Evolutionary conservation across 139 green algal genomes (phyloP).

Genomic region (Chlorella sp.): DNA sequence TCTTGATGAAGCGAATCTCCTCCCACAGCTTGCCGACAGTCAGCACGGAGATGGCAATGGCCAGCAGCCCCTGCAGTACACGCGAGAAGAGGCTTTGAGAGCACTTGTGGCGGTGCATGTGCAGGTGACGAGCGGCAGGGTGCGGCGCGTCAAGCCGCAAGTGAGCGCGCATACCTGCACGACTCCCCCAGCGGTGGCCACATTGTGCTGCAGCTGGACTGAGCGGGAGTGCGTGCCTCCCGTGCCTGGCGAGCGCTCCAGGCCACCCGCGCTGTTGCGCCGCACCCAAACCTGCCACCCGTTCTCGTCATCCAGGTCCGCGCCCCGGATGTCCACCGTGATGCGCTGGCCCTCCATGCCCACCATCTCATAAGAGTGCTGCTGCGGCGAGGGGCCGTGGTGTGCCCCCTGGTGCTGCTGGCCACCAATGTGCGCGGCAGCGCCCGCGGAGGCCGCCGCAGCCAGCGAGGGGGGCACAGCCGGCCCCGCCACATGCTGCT

Average conservation of each 20-base stretch:
- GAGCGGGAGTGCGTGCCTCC: background rate
- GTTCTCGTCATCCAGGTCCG: slow-evolving; percentile 8
- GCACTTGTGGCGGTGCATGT: background rate
- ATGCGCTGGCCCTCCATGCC: background rate
- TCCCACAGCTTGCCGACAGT: slow-evolving; percentile 37
- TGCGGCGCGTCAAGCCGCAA: too few species aligned
- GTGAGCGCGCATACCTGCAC: background rate
- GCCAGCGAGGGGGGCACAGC: too few species aligned
- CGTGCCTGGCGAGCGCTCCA: background rate
- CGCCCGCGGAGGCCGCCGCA: too few species aligned
- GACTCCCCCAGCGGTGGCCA: background rate
- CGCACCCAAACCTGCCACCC: slow-evolving; percentile 1
- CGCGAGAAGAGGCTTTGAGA: too few species aligned
- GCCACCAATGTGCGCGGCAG: too few species aligned
- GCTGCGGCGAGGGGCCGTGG: too few species aligned
- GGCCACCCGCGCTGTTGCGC: background rate
- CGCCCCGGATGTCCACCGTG: slow-evolving; percentile 18
- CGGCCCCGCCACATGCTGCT: too few species aligned
- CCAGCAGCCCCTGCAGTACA: slow-evolving; percentile 8
- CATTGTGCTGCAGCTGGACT: background rate
- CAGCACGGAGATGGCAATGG: slow-evolving; percentile 20
- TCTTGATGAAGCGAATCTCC: slow-evolving; percentile 12
- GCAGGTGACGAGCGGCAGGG: too few species aligned
- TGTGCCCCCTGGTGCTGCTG: background rate
- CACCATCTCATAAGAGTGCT: background rate